Evolutionary conservation across 202 grass and related monocot genomes (phyloP), one percentile per base, ranked within the genome.

Genomic region (Thinopyrum obtusiflorum): DNA sequence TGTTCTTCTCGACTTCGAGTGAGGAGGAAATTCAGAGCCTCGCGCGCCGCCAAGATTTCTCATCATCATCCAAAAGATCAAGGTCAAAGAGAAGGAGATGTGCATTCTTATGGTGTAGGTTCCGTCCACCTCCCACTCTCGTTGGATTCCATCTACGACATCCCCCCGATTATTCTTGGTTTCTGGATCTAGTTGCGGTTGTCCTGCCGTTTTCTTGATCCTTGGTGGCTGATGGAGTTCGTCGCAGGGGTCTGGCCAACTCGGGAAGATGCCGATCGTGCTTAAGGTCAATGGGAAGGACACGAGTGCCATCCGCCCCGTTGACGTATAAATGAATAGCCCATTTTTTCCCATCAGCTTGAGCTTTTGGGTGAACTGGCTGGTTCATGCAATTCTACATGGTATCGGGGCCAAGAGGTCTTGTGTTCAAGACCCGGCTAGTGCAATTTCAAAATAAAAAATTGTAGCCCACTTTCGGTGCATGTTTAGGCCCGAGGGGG

Each of bases 61-160:
- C 20, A 98, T 86, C 88, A 93, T 98, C 80, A 95, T 98, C 67
- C 74, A 88, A 26, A 92, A 98, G 84, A 93, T 98, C 88, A 98
- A 95, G 75, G 88, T 89, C 76, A 95, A 92, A 79, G 93, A 98
- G 87, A 92, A 95, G 84, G 93, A 98, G 79, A 95, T 98, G 93
- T 89, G 91, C 63, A 98, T 98, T 61, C 95, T 95, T 65, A 95
- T 98, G 95, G 93, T 95, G 95, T 95, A 98, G 13, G 93, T 32
- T 21, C 27, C 27, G 23, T 65, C 25, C 5, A 39, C 31, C 40
- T 33, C 37, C n/a, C n/a, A 7, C 32, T 73, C 36, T 42, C 12
- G 2, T 42, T 31, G 25, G 33, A 17, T 73, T 12, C 20, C 27
- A 4, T 47, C 23, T 20, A 65, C 31, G 11, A 28, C 27, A 2